Evolutionary conservation across 306 rosid species (phyloP).

Genomic region (Echinosophora koreensis): DNA sequence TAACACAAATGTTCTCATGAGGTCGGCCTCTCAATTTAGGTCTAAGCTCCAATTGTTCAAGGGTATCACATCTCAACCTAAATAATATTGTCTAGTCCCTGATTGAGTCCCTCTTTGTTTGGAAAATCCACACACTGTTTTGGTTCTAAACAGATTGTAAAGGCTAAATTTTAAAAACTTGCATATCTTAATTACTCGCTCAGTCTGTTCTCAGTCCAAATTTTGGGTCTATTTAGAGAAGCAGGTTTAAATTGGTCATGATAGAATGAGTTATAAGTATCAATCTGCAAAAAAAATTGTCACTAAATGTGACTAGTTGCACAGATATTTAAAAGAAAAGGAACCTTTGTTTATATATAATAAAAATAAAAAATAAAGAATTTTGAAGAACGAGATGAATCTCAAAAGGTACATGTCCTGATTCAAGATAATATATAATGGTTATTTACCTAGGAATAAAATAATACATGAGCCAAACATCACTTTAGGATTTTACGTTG

Average conservation of each 20-base stretch:
- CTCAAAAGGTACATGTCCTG: background rate
- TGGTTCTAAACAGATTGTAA: constrained; percentile 26
- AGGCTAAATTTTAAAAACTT: constrained; percentile 13
- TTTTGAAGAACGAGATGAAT: constrained; percentile 6
- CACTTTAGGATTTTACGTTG: no score
- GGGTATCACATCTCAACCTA: no score
- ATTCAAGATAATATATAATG: background rate
- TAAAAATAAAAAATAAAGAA: background rate
- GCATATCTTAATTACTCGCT: constrained; percentile 2
- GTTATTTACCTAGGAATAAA: no score
- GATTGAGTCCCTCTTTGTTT: no score
- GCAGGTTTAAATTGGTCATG: constrained; percentile 86
- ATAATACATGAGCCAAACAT: no score
- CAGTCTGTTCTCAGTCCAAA: constrained; percentile 83
- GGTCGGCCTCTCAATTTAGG: no score
- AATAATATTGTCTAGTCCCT: no score
- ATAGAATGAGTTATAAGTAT: constrained; percentile 91
- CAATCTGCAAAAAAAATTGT: constrained; percentile 66
- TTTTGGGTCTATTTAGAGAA: constrained; percentile 84
- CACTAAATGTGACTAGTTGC: constrained; percentile 27
- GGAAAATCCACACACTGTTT: constrained; percentile 11
- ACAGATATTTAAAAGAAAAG: constrained; percentile 5
- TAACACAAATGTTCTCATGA: no score
- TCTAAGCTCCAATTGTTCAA: no score
- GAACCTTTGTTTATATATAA: background rate